These are phyloP conservation scores for Botrytis deweyae DNA, from an alignment of 2,329 filamentous ascomycete genomes.

Conservation along the genomic window DNA sequence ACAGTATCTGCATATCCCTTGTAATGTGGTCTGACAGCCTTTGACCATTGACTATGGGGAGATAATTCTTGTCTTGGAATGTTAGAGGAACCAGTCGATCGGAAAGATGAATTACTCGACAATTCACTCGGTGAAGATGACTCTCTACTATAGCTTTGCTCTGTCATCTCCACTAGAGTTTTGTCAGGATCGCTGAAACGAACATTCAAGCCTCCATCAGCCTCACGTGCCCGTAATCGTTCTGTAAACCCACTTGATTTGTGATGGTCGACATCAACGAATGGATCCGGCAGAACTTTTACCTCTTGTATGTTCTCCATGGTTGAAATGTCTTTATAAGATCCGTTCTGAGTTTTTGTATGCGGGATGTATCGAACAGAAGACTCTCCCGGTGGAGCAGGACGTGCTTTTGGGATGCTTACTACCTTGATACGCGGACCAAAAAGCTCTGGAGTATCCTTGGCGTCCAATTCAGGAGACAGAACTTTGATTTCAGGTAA, in stretches of 20 bases:
- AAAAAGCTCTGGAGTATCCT: constrained; percentile 9
- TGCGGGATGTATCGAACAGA: constrained; percentile 34
- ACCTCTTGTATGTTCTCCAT: constrained; percentile 30
- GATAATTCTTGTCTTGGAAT: constrained; percentile 25
- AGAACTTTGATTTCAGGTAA: not conserved
- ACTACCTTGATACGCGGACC: constrained; percentile 21
- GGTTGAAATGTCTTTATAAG: constrained; percentile 31
- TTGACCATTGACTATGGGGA: constrained; percentile 32
- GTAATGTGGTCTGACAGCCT: constrained; percentile 37
- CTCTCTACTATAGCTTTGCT: not conserved
- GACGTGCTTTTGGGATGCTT: constrained; percentile 32
- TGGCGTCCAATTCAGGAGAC: not conserved
- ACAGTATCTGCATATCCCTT: constrained; percentile 30
- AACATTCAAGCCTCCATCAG: constrained; percentile 5
- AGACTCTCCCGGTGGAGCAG: constrained; percentile 29
- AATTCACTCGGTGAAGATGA: constrained; percentile 16
- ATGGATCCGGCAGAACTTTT: constrained; percentile 33
- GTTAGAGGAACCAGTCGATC: constrained; percentile 22
- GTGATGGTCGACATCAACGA: constrained; percentile 25
- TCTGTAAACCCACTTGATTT: constrained; percentile 30
- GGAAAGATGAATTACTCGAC: constrained; percentile 2
- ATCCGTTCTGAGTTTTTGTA: constrained; percentile 30
- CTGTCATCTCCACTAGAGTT: constrained; percentile 25
- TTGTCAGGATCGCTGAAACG: constrained; percentile 24
- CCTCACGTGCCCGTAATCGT: constrained; percentile 25